A percentile compares a stretch with the other conserved stretches of the same genome.
phyloP scores from a whole-genome alignment of 805 yeast species.

The Teunomyces aglyptinius region DNA sequence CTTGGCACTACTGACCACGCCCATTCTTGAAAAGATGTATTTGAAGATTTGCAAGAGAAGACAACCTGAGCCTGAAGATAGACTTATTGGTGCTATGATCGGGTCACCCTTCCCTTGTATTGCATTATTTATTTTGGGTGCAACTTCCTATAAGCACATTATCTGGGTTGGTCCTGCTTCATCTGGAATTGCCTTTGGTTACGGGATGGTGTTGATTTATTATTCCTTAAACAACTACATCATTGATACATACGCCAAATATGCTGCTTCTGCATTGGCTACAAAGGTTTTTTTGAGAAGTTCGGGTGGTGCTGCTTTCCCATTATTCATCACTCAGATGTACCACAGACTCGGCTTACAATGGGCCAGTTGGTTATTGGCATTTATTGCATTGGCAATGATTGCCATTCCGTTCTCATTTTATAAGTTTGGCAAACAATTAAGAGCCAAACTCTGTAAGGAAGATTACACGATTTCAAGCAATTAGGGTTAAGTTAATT shows the following conservation, averaged over 20 bases:
- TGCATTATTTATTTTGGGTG: conserved; percentile 77
- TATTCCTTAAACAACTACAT: conserved; percentile 73
- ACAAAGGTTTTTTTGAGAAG: conserved; percentile 78
- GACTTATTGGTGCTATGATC: conserved; percentile 76
- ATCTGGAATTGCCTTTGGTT: conserved; percentile 58
- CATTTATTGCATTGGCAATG: conserved; percentile 77
- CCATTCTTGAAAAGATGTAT: conserved; percentile 65
- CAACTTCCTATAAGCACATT: conserved; percentile 66
- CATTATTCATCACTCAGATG: conserved; percentile 79
- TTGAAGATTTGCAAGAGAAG: conserved; percentile 49
- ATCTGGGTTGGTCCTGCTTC: conserved; percentile 67
- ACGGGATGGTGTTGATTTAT: conserved; percentile 60
- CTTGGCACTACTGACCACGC: conserved; percentile 72
- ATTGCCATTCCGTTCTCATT: conserved; percentile 68
- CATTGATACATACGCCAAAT: conserved; percentile 83
- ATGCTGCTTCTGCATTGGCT: conserved; percentile 78
- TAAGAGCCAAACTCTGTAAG: conserved; percentile 66
- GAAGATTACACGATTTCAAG: conserved; percentile 49
- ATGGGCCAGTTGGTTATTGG: conserved; percentile 80
- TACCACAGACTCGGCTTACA: conserved; percentile 68
- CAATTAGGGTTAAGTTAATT: neutral
- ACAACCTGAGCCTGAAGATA: conserved; percentile 74
- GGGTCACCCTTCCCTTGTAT: conserved; percentile 83
- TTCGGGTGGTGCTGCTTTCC: conserved; percentile 87
- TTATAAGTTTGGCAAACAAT: conserved; percentile 60